Conservation (phyloP, 164 flowering plant species). For the Magnolia sinica region DNA sequence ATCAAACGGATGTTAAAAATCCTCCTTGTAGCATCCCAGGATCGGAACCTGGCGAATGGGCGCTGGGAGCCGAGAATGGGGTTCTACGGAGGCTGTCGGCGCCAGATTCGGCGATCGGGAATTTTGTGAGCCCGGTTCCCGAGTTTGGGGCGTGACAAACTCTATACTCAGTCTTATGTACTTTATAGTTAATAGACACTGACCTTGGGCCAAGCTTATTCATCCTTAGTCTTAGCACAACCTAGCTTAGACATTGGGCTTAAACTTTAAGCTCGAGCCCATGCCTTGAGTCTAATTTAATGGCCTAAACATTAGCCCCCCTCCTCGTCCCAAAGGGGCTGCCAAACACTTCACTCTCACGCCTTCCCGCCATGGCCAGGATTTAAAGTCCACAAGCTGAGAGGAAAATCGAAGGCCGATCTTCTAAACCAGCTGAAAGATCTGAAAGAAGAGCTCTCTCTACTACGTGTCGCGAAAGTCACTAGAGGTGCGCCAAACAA, state of each 20-base stretch:
- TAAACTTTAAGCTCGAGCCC: not conserved
- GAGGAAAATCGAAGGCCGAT: slow-evolving; percentile 13
- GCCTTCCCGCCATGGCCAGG: slow-evolving; percentile 2
- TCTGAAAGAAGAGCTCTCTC: slow-evolving; percentile 65
- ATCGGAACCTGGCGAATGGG: too few species aligned
- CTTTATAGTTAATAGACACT: too few species aligned
- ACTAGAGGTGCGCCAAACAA: slow-evolving; percentile 80
- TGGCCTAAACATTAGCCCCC: not conserved
- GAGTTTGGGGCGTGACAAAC: too few species aligned
- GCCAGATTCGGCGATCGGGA: too few species aligned
- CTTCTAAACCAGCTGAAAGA: slow-evolving; percentile 55
- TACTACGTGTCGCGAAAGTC: slow-evolving; percentile 75
- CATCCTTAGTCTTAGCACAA: too few species aligned
- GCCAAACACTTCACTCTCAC: not conserved
- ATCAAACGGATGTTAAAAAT: too few species aligned
- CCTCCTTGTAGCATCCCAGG: too few species aligned
- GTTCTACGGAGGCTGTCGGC: too few species aligned
- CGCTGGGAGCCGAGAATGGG: too few species aligned
- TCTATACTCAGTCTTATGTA: too few species aligned
- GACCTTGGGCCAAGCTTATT: too few species aligned
- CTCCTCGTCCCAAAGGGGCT: not conserved
- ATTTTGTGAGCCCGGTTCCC: too few species aligned
- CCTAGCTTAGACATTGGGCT: not conserved
- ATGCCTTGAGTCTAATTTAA: not conserved
- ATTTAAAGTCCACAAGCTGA: slow-evolving; percentile 21